These are phyloP conservation scores for Cyanidium caldarium DNA, from an alignment of 23 red algal genomes.

Conservation along the genomic window DNA sequence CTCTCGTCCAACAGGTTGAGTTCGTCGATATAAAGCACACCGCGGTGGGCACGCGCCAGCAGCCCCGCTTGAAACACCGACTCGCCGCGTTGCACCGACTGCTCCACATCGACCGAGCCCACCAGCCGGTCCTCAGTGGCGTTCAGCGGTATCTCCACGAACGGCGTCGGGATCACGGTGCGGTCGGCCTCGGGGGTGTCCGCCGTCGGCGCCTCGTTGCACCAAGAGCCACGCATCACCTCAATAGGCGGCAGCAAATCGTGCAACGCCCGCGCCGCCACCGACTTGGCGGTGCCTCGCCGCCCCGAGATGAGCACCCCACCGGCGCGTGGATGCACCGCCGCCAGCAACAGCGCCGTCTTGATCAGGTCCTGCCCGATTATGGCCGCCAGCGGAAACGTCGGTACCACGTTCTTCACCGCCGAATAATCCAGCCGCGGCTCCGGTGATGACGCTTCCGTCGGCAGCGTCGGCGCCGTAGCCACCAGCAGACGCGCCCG, in stretches of 20 bases:
- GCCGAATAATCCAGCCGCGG: neutral
- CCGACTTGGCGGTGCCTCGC: conserved; percentile 79
- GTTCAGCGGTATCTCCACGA: conserved; percentile 96
- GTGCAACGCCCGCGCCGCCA: conserved; percentile 91
- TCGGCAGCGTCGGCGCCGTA: too few species aligned
- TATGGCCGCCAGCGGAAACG: conserved; percentile 66
- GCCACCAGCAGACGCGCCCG: too few species aligned
- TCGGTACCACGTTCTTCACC: conserved; percentile 29
- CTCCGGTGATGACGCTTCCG: too few species aligned
- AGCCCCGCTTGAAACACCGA: conserved; percentile 91
- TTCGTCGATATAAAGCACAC: conserved; percentile 96
- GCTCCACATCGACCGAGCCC: conserved; percentile 82
- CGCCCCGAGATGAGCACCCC: conserved; percentile 69
- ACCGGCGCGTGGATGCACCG: conserved; percentile 56
- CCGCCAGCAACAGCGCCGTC: conserved; percentile 63
- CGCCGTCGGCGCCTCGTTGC: conserved; percentile 37
- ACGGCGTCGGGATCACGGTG: conserved; percentile 52
- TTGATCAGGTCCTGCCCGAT: conserved; percentile 79
- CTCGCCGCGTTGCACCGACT: conserved; percentile 36
- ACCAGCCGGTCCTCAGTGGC: conserved; percentile 91
- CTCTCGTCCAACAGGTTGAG: conserved; percentile 93
- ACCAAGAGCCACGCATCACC: conserved; percentile 57
- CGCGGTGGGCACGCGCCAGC: conserved; percentile 82
- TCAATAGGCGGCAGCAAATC: conserved; percentile 89
- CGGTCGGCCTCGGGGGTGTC: neutral